A percentile compares a stretch with the other conserved stretches of the same genome.
phyloP scores from a whole-genome alignment of 1,284 basidiomycete genomes.

The Fereydounia khargensis region DNA sequence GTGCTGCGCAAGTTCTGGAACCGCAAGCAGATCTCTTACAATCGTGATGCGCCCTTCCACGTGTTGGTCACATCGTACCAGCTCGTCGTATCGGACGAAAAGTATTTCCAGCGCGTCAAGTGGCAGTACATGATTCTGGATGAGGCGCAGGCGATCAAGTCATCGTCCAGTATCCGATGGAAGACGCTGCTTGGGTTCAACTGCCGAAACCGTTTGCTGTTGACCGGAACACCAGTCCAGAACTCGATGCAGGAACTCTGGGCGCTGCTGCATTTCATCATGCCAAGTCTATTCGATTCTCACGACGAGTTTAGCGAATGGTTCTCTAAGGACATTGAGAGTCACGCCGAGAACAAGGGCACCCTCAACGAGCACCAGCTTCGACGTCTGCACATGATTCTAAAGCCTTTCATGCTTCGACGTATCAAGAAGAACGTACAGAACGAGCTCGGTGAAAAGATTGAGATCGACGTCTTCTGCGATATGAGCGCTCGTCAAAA shows the following conservation, averaged over 20 bases:
- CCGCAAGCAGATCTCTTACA: slow-evolving; percentile 93
- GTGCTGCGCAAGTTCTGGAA: slow-evolving; percentile 97
- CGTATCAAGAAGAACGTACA: slow-evolving; percentile 98
- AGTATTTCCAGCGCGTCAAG: slow-evolving; percentile 95
- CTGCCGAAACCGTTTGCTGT: slow-evolving; percentile 88
- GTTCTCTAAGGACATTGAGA: slow-evolving; percentile 99
- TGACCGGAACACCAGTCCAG: slow-evolving; percentile 98
- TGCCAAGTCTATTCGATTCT: slow-evolving; percentile 98
- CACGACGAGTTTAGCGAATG: slow-evolving; percentile 99
- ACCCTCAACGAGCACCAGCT: slow-evolving; percentile 94
- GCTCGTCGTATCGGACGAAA: slow-evolving; percentile 93
- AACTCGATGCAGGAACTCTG: slow-evolving; percentile 99
- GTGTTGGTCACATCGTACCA: slow-evolving; percentile 97
- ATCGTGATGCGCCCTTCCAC: slow-evolving; percentile 93
- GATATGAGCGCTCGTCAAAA: slow-evolving; percentile 92
- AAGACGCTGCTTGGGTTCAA: slow-evolving; percentile 94
- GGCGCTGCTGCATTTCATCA: slow-evolving; percentile 98
- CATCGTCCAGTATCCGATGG: slow-evolving; percentile 94
- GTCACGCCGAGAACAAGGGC: slow-evolving; percentile 72
- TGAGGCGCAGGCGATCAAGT: slow-evolving; percentile 99
- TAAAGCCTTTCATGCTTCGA: slow-evolving; percentile 98
- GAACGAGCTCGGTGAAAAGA: slow-evolving; percentile 99
- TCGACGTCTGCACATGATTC: slow-evolving; percentile 93
- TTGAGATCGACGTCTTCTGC: slow-evolving; percentile 93
- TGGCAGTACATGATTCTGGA: slow-evolving; percentile 99